phyloP scores from a whole-genome alignment of 2,329 filamentous ascomycete genomes.

The Colletotrichum tropicale region DNA sequence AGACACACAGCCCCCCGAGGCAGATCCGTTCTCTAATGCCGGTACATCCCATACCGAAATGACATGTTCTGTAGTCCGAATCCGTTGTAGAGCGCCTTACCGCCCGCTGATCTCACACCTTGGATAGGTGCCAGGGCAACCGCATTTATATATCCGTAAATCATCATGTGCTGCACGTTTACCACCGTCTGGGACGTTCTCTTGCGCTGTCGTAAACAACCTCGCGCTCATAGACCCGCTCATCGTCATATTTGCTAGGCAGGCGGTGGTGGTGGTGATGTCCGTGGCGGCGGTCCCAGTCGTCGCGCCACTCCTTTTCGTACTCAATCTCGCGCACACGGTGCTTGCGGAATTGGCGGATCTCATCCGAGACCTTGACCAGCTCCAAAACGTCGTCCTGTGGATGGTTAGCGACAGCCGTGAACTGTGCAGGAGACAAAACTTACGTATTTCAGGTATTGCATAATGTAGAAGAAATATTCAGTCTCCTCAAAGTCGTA shows the following conservation, averaged over 20 bases:
- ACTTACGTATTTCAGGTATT: slow-evolving; percentile 87
- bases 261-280: slow-evolving; percentile 30
- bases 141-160: background rate
- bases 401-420: slow-evolving; percentile 32
- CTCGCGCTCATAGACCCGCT: slow-evolving; percentile 71
- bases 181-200: slow-evolving; percentile 9
- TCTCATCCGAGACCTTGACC: slow-evolving; percentile 81
- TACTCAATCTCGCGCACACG: slow-evolving; percentile 59
- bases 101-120: background rate
- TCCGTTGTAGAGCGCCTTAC: background rate
- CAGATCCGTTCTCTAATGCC: slow-evolving; percentile 16
- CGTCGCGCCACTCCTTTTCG: slow-evolving; percentile 62
- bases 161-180: background rate
- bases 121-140: background rate
- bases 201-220: slow-evolving; percentile 61
- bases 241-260: slow-evolving; percentile 57
- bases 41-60: background rate
- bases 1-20: background rate
- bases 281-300: slow-evolving; percentile 49
- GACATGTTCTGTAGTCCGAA: slow-evolving; percentile 15
- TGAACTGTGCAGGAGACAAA: background rate
- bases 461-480: slow-evolving; percentile 89
- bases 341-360: slow-evolving; percentile 67
- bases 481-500: slow-evolving; percentile 93
- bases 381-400: slow-evolving; percentile 88